A percentile compares a stretch with the other conserved stretches of the same genome.
Conservation (phyloP, 2,329 filamentous ascomycete genomes). For the Nemania diffusa region DNA sequence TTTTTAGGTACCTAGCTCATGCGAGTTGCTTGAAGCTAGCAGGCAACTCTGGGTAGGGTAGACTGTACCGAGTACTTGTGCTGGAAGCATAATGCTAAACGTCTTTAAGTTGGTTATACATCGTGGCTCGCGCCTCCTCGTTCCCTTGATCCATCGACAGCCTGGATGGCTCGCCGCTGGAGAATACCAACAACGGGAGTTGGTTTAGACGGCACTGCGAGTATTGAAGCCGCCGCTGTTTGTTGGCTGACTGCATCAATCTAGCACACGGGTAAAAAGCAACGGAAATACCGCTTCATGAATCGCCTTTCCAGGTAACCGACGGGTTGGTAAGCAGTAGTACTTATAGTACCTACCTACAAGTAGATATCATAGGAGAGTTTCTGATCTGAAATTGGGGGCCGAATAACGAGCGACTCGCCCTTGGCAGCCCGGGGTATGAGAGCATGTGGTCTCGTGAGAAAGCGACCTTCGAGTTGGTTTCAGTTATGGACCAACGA, state of each 20-base stretch:
- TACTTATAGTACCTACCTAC: not conserved
- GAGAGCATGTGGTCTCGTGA: conserved; percentile 31
- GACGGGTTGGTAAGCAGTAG: conserved; percentile 19
- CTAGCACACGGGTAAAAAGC: conserved; percentile 8
- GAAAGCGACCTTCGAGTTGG: conserved; percentile 26
- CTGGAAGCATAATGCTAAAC: conserved; percentile 40
- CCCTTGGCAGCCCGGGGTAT: conserved; percentile 29
- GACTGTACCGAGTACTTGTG: conserved; percentile 24
- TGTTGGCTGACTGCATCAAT: conserved; percentile 4
- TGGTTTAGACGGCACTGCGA: conserved; percentile 5
- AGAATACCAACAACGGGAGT: conserved; percentile 16
- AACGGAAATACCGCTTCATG: conserved; percentile 2
- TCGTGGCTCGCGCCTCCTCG: conserved; percentile 41
- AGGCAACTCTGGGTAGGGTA: conserved; percentile 18
- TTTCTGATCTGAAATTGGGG: conserved; percentile 20
- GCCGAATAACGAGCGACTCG: conserved; percentile 30
- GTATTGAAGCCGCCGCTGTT: not conserved
- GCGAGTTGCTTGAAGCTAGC: conserved; percentile 36
- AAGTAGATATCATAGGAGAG: not conserved
- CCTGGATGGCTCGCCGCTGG: conserved; percentile 36
- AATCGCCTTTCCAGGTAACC: conserved; percentile 1
- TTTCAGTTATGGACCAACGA: conserved; percentile 36
- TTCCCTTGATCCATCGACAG: not conserved
- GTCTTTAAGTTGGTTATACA: conserved; percentile 30
- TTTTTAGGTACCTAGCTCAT: conserved; percentile 30